Conservation (phyloP, 176 grass and related monocot genomes). For the Zea luxurians region DNA sequence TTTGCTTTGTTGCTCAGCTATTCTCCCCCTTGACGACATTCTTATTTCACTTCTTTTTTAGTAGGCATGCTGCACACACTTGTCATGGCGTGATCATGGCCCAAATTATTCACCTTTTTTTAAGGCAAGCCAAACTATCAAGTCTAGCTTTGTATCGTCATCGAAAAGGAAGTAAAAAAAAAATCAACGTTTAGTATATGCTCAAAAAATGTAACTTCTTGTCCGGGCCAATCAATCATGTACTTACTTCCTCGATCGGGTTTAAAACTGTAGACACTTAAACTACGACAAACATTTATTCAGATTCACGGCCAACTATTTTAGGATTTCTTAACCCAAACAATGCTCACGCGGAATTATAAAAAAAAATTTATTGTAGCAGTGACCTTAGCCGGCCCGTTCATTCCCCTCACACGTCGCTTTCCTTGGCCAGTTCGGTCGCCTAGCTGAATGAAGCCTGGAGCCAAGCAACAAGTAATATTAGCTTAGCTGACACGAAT, state of each 20-base stretch:
- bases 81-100: constrained; percentile 36
- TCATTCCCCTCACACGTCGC: constrained; percentile 1
- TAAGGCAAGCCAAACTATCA: constrained; percentile 25
- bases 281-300: not conserved
- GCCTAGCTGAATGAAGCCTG: not conserved
- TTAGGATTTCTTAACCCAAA: not conserved
- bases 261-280: too few species aligned
- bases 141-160: not conserved
- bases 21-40: not conserved
- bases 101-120: constrained; percentile 12
- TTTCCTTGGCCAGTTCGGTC: constrained; percentile 32
- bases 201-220: constrained; percentile 21
- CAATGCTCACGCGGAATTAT: constrained; percentile 15
- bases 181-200: constrained; percentile 14
- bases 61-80: constrained; percentile 9
- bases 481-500: not conserved
- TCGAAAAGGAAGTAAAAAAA: constrained; percentile 25
- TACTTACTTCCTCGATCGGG: too few species aligned
- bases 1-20: too few species aligned
- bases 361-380: not conserved
- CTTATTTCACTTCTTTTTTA: not conserved
- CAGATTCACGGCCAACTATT: too few species aligned
- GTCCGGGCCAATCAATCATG: constrained; percentile 9
- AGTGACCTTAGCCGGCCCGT: not conserved
- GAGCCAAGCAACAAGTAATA: not conserved